Percentiles rank a stretch among this genome's conserved stretches.
These are phyloP conservation scores for Mitragyna speciosa DNA, from an alignment of 257 asterid genomes.

Conservation along the genomic window DNA sequence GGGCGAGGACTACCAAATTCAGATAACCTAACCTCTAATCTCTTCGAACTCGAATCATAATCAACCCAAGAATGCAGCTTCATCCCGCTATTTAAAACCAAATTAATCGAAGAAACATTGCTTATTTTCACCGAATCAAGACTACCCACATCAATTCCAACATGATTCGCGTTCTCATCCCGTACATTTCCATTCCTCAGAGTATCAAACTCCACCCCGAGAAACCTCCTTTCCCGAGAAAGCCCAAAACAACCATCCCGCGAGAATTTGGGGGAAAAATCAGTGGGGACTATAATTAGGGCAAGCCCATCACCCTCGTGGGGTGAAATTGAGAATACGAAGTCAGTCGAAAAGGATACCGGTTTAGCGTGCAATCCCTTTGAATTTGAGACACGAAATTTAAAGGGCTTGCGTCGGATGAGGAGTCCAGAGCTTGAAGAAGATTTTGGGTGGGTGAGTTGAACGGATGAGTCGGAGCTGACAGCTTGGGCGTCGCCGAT, in stretches of 20 bases:
- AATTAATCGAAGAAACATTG: constrained; percentile 47
- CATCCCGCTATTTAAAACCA: constrained; percentile 63
- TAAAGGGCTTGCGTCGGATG: constrained; percentile 54
- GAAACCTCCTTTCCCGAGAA: constrained; percentile 37
- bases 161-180: constrained; percentile 60
- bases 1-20: constrained; percentile 52
- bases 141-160: constrained; percentile 59
- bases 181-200: constrained; percentile 39
- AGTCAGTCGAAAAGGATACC: constrained; percentile 66
- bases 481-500: constrained; percentile 58
- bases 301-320: constrained; percentile 62
- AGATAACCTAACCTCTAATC: constrained; percentile 63
- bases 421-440: constrained; percentile 60
- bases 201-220: constrained; percentile 66
- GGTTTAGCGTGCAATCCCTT: constrained; percentile 29
- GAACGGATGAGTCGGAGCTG: constrained; percentile 33
- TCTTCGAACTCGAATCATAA: constrained; percentile 74
- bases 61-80: constrained; percentile 77
- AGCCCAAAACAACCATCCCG: constrained; percentile 45
- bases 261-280: constrained; percentile 33
- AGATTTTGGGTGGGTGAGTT: constrained; percentile 53
- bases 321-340: constrained; percentile 67
- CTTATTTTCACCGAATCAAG: constrained; percentile 49
- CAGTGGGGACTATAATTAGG: constrained; percentile 48
- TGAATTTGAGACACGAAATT: constrained; percentile 25